Evolutionary conservation across 2,329 filamentous ascomycete genomes (phyloP).

Genomic region (Alternaria metachromatica): DNA sequence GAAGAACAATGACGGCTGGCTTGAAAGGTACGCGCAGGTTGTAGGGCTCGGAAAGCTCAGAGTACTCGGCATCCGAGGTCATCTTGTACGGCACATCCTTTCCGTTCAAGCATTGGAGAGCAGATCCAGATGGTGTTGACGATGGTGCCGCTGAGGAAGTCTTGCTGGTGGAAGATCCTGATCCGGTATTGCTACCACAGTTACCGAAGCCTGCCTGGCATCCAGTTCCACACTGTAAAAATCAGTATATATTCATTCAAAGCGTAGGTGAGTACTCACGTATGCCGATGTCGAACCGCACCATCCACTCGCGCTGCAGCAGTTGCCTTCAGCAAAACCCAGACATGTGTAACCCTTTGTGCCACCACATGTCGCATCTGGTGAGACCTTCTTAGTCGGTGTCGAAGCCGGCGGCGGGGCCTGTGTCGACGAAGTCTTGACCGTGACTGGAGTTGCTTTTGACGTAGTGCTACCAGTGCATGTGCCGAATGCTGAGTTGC

Average conservation of each 20-base stretch:
- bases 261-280: not conserved
- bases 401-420: conserved; percentile 26
- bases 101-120: conserved; percentile 38
- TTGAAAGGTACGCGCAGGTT: conserved; percentile 48
- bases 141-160: conserved; percentile 23
- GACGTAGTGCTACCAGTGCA: conserved; percentile 22
- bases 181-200: conserved; percentile 27
- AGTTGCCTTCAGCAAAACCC: conserved; percentile 41
- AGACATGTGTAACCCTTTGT: conserved; percentile 39
- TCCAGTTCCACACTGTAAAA: conserved; percentile 35
- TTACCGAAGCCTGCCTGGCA: conserved; percentile 44
- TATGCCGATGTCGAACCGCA: conserved; percentile 46
- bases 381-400: conserved; percentile 38
- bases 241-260: conserved; percentile 17
- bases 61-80: conserved; percentile 32
- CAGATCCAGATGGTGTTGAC: conserved; percentile 15
- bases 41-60: conserved; percentile 43
- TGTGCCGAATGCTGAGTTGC: conserved; percentile 32
- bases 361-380: conserved; percentile 33
- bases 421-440: conserved; percentile 12
- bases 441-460: conserved; percentile 1
- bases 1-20: conserved; percentile 64
- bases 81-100: conserved; percentile 45
- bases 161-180: conserved; percentile 20
- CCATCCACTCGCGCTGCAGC: conserved; percentile 50